These are phyloP conservation scores for Paecilomyces formosus DNA, from an alignment of 2,329 filamentous ascomycete genomes.

Conservation along the genomic window DNA sequence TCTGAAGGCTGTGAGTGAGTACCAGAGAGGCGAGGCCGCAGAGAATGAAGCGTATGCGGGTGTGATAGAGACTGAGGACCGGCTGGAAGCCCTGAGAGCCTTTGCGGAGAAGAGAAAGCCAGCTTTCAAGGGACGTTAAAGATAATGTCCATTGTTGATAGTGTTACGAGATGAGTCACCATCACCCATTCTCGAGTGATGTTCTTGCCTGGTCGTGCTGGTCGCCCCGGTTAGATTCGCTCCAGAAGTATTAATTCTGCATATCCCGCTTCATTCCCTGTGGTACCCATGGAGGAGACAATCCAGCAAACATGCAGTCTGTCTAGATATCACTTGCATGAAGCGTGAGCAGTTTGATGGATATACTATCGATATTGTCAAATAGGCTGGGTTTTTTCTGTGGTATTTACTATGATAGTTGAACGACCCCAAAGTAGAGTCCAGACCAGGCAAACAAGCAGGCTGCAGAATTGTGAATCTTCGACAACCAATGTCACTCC, in stretches of 20 bases:
- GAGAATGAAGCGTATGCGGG: conserved; percentile 82
- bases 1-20: conserved; percentile 68
- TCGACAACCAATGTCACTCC: background rate
- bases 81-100: conserved; percentile 77
- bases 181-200: background rate
- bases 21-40: conserved; percentile 57
- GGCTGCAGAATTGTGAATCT: background rate
- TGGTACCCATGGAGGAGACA: background rate
- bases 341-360: background rate
- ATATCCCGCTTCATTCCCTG: background rate
- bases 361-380: background rate
- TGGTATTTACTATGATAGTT: background rate
- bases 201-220: background rate
- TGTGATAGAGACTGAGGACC: conserved; percentile 76
- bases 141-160: background rate
- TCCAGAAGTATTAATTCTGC: background rate
- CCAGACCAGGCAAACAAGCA: background rate
- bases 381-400: background rate
- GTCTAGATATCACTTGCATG: background rate
- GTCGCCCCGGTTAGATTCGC: background rate
- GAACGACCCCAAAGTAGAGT: background rate
- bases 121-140: conserved; percentile 53
- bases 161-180: background rate
- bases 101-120: conserved; percentile 72
- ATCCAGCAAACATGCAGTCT: background rate